Percentiles rank a stretch among this genome's conserved stretches.
phyloP scores from a whole-genome alignment of 441 rosid species.

The Adansonia madagascariensis region DNA sequence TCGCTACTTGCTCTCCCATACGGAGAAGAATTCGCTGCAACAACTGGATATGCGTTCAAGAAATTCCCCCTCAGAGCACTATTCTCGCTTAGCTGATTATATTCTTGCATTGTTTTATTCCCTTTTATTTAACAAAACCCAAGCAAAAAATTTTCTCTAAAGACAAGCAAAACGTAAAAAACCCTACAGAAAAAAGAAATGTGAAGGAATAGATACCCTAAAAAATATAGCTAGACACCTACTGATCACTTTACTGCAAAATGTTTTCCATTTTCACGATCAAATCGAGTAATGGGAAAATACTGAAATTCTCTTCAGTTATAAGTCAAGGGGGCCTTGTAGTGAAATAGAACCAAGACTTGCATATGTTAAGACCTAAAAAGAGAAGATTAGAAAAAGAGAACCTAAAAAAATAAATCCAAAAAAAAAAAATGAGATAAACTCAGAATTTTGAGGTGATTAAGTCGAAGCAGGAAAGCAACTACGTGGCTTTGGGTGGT shows the following conservation, averaged over 20 bases:
- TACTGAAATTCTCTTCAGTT: background rate
- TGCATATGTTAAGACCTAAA: constrained; percentile 17
- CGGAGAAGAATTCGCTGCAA: constrained; percentile 55
- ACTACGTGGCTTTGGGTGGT: constrained; percentile 62
- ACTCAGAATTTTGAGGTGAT: constrained; percentile 34
- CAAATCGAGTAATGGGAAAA: constrained; percentile 35
- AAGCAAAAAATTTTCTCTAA: background rate
- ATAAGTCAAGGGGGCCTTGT: constrained; percentile 30
- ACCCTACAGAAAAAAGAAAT: constrained; percentile 46
- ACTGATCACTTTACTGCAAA: constrained; percentile 3
- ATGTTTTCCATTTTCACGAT: constrained; percentile 23
- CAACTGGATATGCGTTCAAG: constrained; percentile 60
- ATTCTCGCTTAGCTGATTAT: constrained; percentile 59
- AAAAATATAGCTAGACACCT: constrained; percentile 28
- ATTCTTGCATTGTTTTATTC: constrained; percentile 61
- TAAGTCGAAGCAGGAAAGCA: constrained; percentile 47
- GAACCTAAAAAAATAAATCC: constrained; percentile 23
- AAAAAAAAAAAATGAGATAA: constrained; percentile 24
- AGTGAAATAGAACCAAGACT: constrained; percentile 62
- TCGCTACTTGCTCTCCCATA: constrained; percentile 51
- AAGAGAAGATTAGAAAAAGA: constrained; percentile 19
- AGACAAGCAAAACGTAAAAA: constrained; percentile 38
- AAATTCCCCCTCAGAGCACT: constrained; percentile 65
- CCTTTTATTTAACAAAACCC: background rate
- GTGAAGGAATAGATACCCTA: constrained; percentile 41